A percentile compares a stretch with the other conserved stretches of the same genome.
These are phyloP conservation scores for Neckera pumila DNA, from an alignment of 225 moss, liverwort and hornwort species.

Conservation along the genomic window DNA sequence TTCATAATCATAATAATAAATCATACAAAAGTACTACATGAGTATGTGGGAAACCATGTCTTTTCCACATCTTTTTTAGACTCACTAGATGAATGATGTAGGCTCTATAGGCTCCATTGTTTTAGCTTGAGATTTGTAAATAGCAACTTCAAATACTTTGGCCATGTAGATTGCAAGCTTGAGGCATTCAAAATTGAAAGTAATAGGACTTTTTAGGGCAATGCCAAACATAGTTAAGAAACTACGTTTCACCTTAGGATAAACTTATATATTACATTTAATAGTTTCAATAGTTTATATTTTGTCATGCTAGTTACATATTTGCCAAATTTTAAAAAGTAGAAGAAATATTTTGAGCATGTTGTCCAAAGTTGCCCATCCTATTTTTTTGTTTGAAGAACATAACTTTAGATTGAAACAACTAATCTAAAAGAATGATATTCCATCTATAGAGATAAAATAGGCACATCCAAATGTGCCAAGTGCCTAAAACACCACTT, in stretches of 20 bases:
- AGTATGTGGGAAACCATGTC: not conserved
- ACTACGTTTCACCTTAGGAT: not conserved
- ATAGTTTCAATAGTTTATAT: not conserved
- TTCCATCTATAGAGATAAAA: not conserved
- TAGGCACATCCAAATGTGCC: accelerated
- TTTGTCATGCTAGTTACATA: not conserved
- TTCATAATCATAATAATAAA: not conserved
- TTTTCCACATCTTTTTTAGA: no score
- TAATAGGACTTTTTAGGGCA: not conserved
- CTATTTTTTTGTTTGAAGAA: not conserved
- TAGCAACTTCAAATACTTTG: not conserved
- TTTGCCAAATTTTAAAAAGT: not conserved
- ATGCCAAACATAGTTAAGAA: not conserved
- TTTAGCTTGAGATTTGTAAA: no score
- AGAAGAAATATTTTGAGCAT: not conserved
- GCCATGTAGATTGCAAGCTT: not conserved
- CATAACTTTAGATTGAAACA: not conserved
- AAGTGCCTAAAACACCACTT: not conserved
- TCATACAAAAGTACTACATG: not conserved
- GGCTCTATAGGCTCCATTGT: no score
- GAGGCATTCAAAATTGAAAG: not conserved
- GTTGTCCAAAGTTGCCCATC: accelerated
- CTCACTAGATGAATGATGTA: no score
- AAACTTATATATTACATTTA: not conserved
- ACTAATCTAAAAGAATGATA: not conserved